These are phyloP conservation scores for Aspergillus ruber DNA, from an alignment of 2,329 filamentous ascomycete species.

Conservation along the genomic window DNA sequence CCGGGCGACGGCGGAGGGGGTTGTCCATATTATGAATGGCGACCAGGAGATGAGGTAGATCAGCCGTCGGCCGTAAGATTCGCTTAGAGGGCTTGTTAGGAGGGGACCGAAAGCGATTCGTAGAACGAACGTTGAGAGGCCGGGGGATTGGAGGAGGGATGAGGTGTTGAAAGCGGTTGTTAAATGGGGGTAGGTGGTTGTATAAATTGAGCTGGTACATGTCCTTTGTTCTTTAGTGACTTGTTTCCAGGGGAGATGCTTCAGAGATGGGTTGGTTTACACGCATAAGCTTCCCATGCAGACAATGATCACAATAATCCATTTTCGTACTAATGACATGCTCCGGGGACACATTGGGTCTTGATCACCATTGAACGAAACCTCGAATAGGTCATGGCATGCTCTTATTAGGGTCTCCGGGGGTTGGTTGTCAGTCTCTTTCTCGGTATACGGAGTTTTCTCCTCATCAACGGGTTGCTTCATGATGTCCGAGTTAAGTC, in stretches of 20 bases:
- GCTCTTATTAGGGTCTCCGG: no score
- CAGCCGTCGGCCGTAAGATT: slow-evolving; percentile 72
- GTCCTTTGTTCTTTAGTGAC: background rate
- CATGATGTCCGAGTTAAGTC: no score
- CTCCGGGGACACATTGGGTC: slow-evolving; percentile 4
- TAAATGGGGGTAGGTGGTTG: slow-evolving; percentile 70
- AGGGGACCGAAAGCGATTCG: slow-evolving; percentile 38
- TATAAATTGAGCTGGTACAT: slow-evolving; percentile 61
- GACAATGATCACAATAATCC: slow-evolving; percentile 5
- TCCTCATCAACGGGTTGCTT: no score
- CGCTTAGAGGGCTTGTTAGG: slow-evolving; percentile 7
- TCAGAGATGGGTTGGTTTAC: background rate
- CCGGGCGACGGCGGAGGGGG: slow-evolving; percentile 67
- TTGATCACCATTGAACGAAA: background rate
- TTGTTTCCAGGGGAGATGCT: background rate
- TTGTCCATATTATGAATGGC: slow-evolving; percentile 68
- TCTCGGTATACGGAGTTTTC: no score
- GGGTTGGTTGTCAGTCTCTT: no score
- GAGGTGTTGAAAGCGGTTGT: slow-evolving; percentile 63
- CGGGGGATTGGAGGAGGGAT: slow-evolving; percentile 64
- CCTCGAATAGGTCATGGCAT: background rate
- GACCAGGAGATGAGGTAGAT: slow-evolving; percentile 69
- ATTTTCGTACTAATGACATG: slow-evolving; percentile 1
- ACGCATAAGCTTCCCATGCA: slow-evolving; percentile 6
- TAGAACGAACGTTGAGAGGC: slow-evolving; percentile 70